These are phyloP conservation scores for Rutidosis leptorrhynchoides DNA, from an alignment of 129 eudicot species.

Conservation along the genomic window DNA sequence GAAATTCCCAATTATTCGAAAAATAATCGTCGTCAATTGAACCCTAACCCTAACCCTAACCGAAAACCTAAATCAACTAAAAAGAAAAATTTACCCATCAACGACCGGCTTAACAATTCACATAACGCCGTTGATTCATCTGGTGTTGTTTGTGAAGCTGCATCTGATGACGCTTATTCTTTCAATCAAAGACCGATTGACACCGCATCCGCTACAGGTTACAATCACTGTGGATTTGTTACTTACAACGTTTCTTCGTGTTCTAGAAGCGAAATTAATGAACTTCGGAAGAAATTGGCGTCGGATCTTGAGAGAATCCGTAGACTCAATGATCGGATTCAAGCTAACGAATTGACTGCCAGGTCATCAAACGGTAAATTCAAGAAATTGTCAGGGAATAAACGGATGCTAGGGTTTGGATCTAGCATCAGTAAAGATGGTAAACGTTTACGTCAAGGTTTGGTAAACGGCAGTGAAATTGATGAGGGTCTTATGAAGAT, in stretches of 20 bases:
- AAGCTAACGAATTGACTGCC: slow-evolving; percentile 46
- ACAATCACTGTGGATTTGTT: slow-evolving; percentile 41
- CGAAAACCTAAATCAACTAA: slow-evolving; percentile 39
- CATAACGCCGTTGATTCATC: slow-evolving; percentile 26
- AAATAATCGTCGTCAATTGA: slow-evolving; percentile 40
- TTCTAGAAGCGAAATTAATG: slow-evolving; percentile 49
- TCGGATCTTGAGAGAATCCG: slow-evolving; percentile 69
- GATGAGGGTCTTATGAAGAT: slow-evolving; percentile 52
- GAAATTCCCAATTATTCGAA: slow-evolving; percentile 53
- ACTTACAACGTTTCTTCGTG: slow-evolving; percentile 48
- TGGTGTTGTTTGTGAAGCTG: slow-evolving; percentile 37
- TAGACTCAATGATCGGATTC: slow-evolving; percentile 59
- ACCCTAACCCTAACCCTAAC: slow-evolving; percentile 67
- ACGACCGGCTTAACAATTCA: slow-evolving; percentile 28
- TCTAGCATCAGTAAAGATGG: slow-evolving; percentile 34
- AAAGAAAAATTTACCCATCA: slow-evolving; percentile 50
- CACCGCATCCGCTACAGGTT: slow-evolving; percentile 21
- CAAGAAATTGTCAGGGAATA: slow-evolving; percentile 51
- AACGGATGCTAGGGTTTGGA: slow-evolving; percentile 34
- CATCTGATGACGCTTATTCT: slow-evolving; percentile 78
- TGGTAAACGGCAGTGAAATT: slow-evolving; percentile 2
- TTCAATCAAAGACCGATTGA: slow-evolving; percentile 48
- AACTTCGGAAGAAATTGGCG: slow-evolving; percentile 53
- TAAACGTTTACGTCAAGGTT: slow-evolving; percentile 19
- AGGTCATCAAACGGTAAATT: slow-evolving; percentile 39